These are phyloP conservation scores for Hibiscus tridactylites DNA, from an alignment of 345 rosid genomes.

Conservation along the genomic window DNA sequence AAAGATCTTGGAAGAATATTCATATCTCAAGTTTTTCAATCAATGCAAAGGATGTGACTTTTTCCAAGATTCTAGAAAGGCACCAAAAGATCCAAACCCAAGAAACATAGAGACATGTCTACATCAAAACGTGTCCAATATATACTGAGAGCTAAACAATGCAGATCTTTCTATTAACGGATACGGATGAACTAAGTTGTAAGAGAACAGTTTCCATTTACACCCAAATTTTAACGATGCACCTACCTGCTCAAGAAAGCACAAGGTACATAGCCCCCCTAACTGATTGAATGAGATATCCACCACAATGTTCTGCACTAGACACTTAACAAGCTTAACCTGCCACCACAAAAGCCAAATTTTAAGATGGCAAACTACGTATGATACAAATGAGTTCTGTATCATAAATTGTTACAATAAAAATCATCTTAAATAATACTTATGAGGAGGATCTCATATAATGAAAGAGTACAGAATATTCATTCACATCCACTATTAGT, in stretches of 20 bases:
- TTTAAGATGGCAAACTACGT: constrained; percentile 6
- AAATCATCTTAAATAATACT: not conserved
- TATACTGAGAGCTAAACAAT: not conserved
- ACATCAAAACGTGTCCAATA: not conserved
- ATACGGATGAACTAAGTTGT: not conserved
- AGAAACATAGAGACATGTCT: not conserved
- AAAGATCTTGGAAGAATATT: not conserved
- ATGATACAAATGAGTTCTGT: not conserved
- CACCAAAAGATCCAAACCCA: not conserved
- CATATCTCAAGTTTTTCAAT: not conserved
- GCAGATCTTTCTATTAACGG: not conserved
- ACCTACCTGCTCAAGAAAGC: constrained; percentile 87
- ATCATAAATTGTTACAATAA: not conserved
- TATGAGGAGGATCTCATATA: not conserved
- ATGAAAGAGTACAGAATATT: not conserved
- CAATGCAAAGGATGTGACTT: not conserved
- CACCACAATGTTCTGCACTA: constrained; percentile 75
- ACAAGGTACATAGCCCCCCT: constrained; percentile 75
- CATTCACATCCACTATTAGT: not conserved
- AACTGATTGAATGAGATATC: constrained; percentile 94
- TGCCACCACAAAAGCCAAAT: constrained; percentile 28
- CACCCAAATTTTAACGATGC: not conserved
- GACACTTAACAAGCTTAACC: constrained; percentile 90
- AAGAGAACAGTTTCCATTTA: constrained; percentile 5
- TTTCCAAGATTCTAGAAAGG: not conserved